Conservation (phyloP, 179 eudicot species). For the Heliamphora ciliata region DNA sequence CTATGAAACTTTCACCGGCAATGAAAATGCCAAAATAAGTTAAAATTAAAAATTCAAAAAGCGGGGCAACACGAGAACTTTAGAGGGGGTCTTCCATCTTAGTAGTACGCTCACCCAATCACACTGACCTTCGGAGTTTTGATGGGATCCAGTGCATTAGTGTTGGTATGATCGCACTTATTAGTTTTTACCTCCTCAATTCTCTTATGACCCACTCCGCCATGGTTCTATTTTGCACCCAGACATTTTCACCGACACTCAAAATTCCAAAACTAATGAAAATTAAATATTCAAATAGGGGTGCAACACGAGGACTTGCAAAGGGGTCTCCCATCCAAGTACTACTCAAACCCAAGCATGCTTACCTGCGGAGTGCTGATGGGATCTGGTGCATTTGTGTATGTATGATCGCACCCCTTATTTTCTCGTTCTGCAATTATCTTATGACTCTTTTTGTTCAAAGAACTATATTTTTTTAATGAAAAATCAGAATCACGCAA, state of each 20-base stretch:
- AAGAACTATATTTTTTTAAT: too few relatives aligned
- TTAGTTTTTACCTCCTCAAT: too few relatives aligned
- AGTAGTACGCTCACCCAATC: constrained; percentile 49
- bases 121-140: constrained; percentile 49
- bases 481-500: too few relatives aligned
- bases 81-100: constrained; percentile 39
- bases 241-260: too few relatives aligned
- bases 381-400: constrained; percentile 55
- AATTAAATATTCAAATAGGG: background rate
- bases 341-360: constrained; percentile 52
- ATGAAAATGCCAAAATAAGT: too few relatives aligned
- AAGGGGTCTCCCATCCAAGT: constrained; percentile 35
- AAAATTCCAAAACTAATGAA: too few relatives aligned
- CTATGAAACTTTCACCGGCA: too few relatives aligned
- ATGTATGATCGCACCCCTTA: constrained; percentile 37
- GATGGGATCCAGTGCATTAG: constrained; percentile 53
- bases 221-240: too few relatives aligned
- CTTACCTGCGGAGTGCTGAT: constrained; percentile 47
- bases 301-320: constrained; percentile 22
- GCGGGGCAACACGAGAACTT: constrained; percentile 39
- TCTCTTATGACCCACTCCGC: too few relatives aligned
- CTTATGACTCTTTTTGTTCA: too few relatives aligned
- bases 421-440: too few relatives aligned
- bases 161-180: constrained; percentile 42
- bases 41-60: too few relatives aligned